Evolutionary conservation across 352 stramenopile genomes (phyloP).

Genomic region (Phytophthora sp.): DNA sequence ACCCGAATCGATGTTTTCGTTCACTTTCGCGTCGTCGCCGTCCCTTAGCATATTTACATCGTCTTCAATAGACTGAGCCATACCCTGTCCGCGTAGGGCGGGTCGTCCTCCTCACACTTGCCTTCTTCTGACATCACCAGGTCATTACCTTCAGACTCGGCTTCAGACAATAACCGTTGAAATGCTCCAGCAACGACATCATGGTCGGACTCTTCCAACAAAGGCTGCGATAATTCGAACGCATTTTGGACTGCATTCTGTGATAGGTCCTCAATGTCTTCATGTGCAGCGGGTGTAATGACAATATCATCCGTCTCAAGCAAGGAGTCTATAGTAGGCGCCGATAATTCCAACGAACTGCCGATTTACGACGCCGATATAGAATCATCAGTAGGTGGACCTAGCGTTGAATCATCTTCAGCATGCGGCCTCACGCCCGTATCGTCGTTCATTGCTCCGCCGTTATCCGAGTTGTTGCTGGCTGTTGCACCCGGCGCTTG

Average conservation of each 20-base stretch:
- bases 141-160: neutral
- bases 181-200: neutral
- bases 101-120: neutral
- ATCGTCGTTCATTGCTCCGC: neutral
- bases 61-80: neutral
- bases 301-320: neutral
- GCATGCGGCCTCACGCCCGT: neutral
- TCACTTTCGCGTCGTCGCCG: neutral
- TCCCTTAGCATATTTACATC: constrained; percentile 3
- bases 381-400: neutral
- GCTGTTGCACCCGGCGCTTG: no score
- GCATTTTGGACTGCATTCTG: neutral
- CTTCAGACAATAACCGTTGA: neutral
- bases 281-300: no score
- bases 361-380: neutral
- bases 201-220: neutral
- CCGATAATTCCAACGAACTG: neutral
- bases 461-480: no score
- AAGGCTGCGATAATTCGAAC: neutral
- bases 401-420: neutral
- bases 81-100: neutral
- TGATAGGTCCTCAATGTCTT: no score
- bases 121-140: neutral
- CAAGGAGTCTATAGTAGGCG: neutral
- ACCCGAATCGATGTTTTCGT: neutral